phyloP scores from a whole-genome alignment of 2,329 filamentous ascomycete species.

The Diaporthe capsici region DNA sequence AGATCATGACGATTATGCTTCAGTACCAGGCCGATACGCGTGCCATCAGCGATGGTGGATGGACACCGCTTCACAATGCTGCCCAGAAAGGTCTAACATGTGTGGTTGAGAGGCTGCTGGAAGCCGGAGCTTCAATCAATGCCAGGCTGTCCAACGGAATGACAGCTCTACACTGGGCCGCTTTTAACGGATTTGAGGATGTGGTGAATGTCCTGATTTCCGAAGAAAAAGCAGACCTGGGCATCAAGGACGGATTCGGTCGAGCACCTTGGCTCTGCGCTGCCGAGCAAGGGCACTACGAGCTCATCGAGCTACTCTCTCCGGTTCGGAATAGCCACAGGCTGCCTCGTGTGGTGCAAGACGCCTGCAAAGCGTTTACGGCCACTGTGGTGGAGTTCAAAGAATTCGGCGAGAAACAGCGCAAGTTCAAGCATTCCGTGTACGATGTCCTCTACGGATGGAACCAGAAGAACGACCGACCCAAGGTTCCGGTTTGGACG shows the following conservation, averaged over 20 bases:
- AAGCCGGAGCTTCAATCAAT: slow-evolving; percentile 60
- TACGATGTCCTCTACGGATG: slow-evolving; percentile 66
- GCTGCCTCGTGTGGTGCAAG: slow-evolving; percentile 55
- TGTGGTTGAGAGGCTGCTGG: slow-evolving; percentile 55
- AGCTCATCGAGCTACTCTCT: slow-evolving; percentile 56
- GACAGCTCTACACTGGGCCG: slow-evolving; percentile 68
- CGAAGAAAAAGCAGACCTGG: slow-evolving; percentile 49
- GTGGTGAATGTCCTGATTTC: slow-evolving; percentile 60
- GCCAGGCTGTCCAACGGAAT: slow-evolving; percentile 64
- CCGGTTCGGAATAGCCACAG: slow-evolving; percentile 52
- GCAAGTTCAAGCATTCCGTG: slow-evolving; percentile 63
- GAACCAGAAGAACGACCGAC: slow-evolving; percentile 60
- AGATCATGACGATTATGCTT: slow-evolving; percentile 55
- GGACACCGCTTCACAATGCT: slow-evolving; percentile 59
- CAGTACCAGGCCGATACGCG: slow-evolving; percentile 50
- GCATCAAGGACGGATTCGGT: slow-evolving; percentile 56
- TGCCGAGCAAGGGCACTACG: slow-evolving; percentile 53
- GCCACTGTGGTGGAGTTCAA: slow-evolving; percentile 69
- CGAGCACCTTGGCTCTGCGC: slow-evolving; percentile 59
- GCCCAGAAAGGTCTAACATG: slow-evolving; percentile 53
- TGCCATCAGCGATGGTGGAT: slow-evolving; percentile 55
- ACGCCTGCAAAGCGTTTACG: slow-evolving; percentile 63
- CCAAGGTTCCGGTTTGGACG: slow-evolving; percentile 60
- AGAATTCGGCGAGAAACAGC: slow-evolving; percentile 54
- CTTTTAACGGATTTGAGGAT: slow-evolving; percentile 61